A percentile compares a stretch with the other conserved stretches of the same genome.
Conservation (phyloP, 371 early-diverging fungal genomes). For the Mortierella sp. region DNA sequence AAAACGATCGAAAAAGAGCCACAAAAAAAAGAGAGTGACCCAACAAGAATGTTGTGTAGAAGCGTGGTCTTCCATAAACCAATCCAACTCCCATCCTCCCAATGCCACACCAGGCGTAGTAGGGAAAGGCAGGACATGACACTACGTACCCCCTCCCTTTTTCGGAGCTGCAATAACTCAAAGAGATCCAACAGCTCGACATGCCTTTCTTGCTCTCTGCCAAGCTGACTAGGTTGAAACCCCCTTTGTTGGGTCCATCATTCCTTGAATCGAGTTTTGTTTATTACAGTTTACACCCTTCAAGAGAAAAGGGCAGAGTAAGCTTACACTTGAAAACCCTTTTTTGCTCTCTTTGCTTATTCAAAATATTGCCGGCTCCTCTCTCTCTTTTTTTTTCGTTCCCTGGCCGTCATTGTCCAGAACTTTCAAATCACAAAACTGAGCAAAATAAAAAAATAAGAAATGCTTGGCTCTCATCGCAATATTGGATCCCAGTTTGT, state of each 20-base stretch:
- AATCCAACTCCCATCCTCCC: background rate
- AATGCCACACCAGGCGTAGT: background rate
- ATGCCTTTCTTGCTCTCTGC: background rate
- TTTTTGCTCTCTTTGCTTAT: background rate
- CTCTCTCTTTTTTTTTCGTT: background rate
- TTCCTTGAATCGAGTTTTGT: background rate
- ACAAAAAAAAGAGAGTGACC: background rate
- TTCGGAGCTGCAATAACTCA: background rate
- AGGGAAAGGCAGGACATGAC: too few species aligned
- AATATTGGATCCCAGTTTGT: background rate
- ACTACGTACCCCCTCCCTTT: background rate
- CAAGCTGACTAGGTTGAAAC: background rate
- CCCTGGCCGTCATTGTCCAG: background rate
- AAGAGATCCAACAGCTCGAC: background rate
- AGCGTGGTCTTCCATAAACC: background rate
- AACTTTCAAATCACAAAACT: background rate
- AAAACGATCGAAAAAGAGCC: too few species aligned
- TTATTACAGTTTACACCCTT: background rate
- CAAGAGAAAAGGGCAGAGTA: background rate
- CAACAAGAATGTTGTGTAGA: background rate
- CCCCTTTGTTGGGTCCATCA: background rate
- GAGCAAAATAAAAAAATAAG: background rate
- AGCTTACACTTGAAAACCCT: background rate
- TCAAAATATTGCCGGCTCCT: constrained; percentile 1
- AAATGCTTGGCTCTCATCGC: background rate